Conservation (phyloP, 176 grass and related monocot genomes). For the Otatea glauca region DNA sequence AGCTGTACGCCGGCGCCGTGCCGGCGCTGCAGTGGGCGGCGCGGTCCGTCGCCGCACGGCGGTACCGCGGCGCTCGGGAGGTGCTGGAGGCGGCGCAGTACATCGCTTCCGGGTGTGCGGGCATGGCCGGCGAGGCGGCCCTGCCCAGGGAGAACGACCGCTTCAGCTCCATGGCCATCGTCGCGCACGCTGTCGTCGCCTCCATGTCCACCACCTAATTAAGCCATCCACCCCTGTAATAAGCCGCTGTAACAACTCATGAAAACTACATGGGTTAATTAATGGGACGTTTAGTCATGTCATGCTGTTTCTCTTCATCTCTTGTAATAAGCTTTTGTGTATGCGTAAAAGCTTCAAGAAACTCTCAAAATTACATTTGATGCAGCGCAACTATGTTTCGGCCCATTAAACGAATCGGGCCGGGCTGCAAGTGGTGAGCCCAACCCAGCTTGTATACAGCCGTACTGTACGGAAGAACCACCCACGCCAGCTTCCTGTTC, state of each 20-base stretch:
- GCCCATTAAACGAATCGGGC: no score
- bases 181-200: slow-evolving; percentile 48
- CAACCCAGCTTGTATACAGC: no score
- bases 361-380: no score
- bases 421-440: no score
- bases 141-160: slow-evolving; percentile 25
- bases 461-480: no score
- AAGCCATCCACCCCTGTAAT: background rate
- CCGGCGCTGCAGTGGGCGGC: slow-evolving; percentile 45
- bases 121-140: slow-evolving; percentile 21
- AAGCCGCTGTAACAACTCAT: background rate
- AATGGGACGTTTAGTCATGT: background rate
- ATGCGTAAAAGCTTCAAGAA: no score
- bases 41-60: slow-evolving; percentile 8
- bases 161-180: slow-evolving; percentile 39
- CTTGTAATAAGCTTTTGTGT: background rate
- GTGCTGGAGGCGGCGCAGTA: slow-evolving; percentile 45
- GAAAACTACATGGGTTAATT: background rate
- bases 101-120: slow-evolving; percentile 34
- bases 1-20: slow-evolving; percentile 49
- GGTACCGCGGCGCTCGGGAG: slow-evolving; percentile 45
- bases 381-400: no score
- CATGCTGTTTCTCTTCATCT: background rate
- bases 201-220: slow-evolving; percentile 27
- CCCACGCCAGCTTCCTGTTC: no score